Evolutionary conservation across 2,329 filamentous ascomycete species (phyloP), one percentile per base, ranked within the genome.

Genomic region (Aspergillus jensenii): DNA sequence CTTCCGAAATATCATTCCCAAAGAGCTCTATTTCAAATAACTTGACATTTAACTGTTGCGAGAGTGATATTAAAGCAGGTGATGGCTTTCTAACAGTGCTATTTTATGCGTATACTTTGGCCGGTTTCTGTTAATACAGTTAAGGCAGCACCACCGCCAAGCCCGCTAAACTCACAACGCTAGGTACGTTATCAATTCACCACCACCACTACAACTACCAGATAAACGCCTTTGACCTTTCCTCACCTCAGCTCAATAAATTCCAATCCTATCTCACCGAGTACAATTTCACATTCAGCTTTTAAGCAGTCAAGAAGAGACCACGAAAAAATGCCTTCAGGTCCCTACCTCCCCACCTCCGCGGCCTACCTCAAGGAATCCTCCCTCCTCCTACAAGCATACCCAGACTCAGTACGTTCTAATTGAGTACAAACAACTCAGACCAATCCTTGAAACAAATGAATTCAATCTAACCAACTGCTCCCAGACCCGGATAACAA

Each of bases 301-400:
- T 37, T 37, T 21, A 5, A 37, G 15, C 14, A 21, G 25, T 6
- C 27, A 33, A 52, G 52, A 41, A 21, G 48, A 52, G 47, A 41
- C 59, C 33, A 47, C 35, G 25, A 51, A 37, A 46, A 67, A 57
- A 96, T 96, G 93, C 88, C 90, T 31, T 55, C 52, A 55, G 33
- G 43, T 6, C 44, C 52, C 3, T 87, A 90, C 74, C 87, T 96
- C 73, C 80, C 84, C 52, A 92, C 90, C 58, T 90, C 90, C 76
- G 88, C 96, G 77, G 89, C 93, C 79, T 99, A 92, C 90, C 90
- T 97, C 65, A 87, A 89, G 68, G 90, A 97, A 76, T 96, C 93
- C 14, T 81, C 87, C 17, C 86, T 93, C 60, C 87, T 99, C 58
- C 82, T 99, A 55, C 86, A 95, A 77, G 93, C 95, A 56, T 87